These are phyloP conservation scores for Pseudozyma flocculosa DNA, from an alignment of 1,284 basidiomycete species.

Conservation along the genomic window DNA sequence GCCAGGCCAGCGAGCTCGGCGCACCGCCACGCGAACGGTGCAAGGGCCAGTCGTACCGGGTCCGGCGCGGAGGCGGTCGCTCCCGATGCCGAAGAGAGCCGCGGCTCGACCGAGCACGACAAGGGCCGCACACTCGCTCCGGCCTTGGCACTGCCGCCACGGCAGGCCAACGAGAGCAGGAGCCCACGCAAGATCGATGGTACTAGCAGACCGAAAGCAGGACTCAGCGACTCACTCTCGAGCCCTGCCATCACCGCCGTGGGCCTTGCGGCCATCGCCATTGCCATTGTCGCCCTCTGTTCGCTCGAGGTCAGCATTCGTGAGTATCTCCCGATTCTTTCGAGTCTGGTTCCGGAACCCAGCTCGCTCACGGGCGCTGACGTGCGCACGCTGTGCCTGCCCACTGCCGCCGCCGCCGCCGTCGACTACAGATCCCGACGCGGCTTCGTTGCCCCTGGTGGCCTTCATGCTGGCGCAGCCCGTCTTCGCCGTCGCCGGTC, in stretches of 20 bases:
- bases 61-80: too few relatives aligned
- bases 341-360: background rate
- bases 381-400: background rate
- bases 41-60: too few relatives aligned
- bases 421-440: conserved; percentile 22
- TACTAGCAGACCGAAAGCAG: too few relatives aligned
- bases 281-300: conserved; percentile 26
- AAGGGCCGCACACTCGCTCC: too few relatives aligned
- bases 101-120: too few relatives aligned
- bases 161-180: too few relatives aligned
- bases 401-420: background rate
- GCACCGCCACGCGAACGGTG: too few relatives aligned
- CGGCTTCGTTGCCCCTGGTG: conserved; percentile 32
- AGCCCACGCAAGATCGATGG: too few relatives aligned
- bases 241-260: conserved; percentile 23
- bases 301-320: conserved; percentile 24
- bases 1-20: too few relatives aligned
- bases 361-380: conserved; percentile 3
- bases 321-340: conserved; percentile 6
- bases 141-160: too few relatives aligned
- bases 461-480: conserved; percentile 40
- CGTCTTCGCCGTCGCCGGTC: conserved; percentile 22
- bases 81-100: too few relatives aligned
- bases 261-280: conserved; percentile 24
- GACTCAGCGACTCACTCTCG: too few relatives aligned